phyloP scores from a whole-genome alignment of 176 grass and related monocot genomes.

The Oryza coarctata region DNA sequence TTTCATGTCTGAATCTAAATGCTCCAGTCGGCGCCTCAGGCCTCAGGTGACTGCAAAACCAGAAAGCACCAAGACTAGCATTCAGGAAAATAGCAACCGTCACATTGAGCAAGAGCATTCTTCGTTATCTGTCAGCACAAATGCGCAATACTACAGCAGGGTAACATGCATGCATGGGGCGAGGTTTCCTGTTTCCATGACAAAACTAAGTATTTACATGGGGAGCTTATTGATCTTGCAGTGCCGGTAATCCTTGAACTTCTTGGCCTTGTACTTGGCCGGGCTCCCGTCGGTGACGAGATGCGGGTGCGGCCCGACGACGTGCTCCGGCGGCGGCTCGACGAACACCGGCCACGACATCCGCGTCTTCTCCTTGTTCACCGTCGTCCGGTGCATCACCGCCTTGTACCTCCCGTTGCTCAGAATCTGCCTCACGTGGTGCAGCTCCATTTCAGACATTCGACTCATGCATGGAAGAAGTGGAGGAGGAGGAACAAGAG shows the following conservation, averaged over 20 bases:
- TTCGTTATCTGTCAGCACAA: too few species aligned
- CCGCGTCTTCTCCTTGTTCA: slow-evolving; percentile 62
- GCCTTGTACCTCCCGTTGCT: slow-evolving; percentile 86
- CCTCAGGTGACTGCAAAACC: too few species aligned
- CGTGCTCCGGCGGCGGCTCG: slow-evolving; percentile 47
- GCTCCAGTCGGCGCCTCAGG: too few species aligned
- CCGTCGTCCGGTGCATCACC: slow-evolving; percentile 63
- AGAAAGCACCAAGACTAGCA: too few species aligned
- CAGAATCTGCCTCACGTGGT: slow-evolving; percentile 40
- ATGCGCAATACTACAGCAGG: too few species aligned
- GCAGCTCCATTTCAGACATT: not conserved
- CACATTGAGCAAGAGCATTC: too few species aligned
- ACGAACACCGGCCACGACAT: slow-evolving; percentile 91
- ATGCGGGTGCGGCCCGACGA: slow-evolving; percentile 55
- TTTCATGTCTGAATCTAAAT: too few species aligned
- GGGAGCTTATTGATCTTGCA: slow-evolving; percentile 89
- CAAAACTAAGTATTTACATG: too few species aligned
- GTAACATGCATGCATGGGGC: too few species aligned
- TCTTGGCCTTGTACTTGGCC: slow-evolving; percentile 73
- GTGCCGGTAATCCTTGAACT: slow-evolving; percentile 75
- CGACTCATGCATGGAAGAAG: not conserved
- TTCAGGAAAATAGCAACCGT: too few species aligned
- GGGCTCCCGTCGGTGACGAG: slow-evolving; percentile 42
- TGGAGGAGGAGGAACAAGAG: not conserved
- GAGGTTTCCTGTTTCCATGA: too few species aligned